Conservation (phyloP, 176 grass and related monocot genomes). For the Tuctoria greenei region DNA sequence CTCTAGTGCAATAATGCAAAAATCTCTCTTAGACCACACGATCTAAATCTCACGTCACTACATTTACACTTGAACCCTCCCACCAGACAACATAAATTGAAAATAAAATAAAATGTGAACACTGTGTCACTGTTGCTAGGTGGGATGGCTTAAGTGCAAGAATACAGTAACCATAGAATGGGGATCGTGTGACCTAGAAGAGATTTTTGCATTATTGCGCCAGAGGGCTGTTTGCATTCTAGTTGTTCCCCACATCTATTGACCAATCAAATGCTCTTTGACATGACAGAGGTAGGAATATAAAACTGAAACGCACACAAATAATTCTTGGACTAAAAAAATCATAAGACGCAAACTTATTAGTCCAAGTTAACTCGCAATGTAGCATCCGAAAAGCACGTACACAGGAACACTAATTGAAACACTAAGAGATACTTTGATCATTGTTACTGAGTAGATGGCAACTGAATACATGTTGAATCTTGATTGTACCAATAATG, state of each 20-base stretch:
- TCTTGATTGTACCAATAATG: not conserved
- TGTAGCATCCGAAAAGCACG: not conserved
- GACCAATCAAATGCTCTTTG: constrained; percentile 1
- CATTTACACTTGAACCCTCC: too few relatives aligned
- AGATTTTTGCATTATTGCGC: too few relatives aligned
- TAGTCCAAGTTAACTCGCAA: not conserved
- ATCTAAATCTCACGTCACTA: too few relatives aligned
- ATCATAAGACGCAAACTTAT: not conserved
- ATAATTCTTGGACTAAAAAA: constrained; percentile 23
- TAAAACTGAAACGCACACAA: not conserved
- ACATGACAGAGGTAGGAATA: constrained; percentile 1
- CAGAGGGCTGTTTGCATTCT: too few relatives aligned
- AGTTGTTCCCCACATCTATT: not conserved
- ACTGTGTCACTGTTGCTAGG: too few relatives aligned
- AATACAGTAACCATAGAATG: too few relatives aligned
- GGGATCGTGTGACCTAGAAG: too few relatives aligned
- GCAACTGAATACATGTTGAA: not conserved
- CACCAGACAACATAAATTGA: too few relatives aligned
- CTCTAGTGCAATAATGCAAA: too few relatives aligned
- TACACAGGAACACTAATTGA: not conserved
- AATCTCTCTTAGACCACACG: too few relatives aligned
- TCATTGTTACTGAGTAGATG: not conserved
- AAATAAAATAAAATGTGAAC: too few relatives aligned
- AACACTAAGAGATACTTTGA: not conserved
- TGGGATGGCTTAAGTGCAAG: too few relatives aligned